Conservation (phyloP, 2,329 filamentous ascomycete species). For the Huntiella abstrusa region DNA sequence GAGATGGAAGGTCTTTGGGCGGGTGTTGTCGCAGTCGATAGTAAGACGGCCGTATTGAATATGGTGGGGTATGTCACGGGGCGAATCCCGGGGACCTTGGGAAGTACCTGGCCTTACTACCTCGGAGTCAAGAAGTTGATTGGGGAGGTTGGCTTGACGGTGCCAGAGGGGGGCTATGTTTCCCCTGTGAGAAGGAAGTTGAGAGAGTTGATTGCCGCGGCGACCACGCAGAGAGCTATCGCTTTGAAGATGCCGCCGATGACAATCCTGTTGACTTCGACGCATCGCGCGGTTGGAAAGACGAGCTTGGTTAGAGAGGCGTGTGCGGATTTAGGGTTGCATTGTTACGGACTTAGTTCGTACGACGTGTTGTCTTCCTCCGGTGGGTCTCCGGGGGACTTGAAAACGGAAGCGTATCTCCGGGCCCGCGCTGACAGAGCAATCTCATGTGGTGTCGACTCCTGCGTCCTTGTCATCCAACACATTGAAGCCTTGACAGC, state of each 20-base stretch:
- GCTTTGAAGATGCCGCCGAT: slow-evolving; percentile 75
- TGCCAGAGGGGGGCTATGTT: slow-evolving; percentile 31
- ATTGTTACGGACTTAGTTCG: slow-evolving; percentile 74
- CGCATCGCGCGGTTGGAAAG: slow-evolving; percentile 86
- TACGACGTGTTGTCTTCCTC: slow-evolving; percentile 93
- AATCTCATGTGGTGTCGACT: slow-evolving; percentile 68
- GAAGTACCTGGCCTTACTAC: slow-evolving; percentile 79
- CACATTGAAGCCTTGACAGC: slow-evolving; percentile 84
- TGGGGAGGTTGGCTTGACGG: slow-evolving; percentile 19
- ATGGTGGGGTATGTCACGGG: slow-evolving; percentile 77
- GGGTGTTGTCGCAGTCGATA: slow-evolving; percentile 69
- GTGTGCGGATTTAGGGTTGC: slow-evolving; percentile 75
- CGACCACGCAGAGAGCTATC: slow-evolving; percentile 72
- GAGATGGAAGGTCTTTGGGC: slow-evolving; percentile 54
- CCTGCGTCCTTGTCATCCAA: slow-evolving; percentile 66
- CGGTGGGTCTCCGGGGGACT: slow-evolving; percentile 38
- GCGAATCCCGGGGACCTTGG: slow-evolving; percentile 55
- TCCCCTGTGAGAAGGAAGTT: slow-evolving; percentile 50
- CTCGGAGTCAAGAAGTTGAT: slow-evolving; percentile 55
- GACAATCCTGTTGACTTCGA: slow-evolving; percentile 74
- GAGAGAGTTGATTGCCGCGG: slow-evolving; percentile 68
- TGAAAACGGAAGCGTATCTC: slow-evolving; percentile 83
- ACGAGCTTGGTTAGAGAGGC: slow-evolving; percentile 57
- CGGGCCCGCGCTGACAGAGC: slow-evolving; percentile 76
- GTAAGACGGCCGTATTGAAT: slow-evolving; percentile 70